These are phyloP conservation scores for Entamoeba nuttalli DNA, from an alignment of 208 protist genomes.

Conservation along the genomic window DNA sequence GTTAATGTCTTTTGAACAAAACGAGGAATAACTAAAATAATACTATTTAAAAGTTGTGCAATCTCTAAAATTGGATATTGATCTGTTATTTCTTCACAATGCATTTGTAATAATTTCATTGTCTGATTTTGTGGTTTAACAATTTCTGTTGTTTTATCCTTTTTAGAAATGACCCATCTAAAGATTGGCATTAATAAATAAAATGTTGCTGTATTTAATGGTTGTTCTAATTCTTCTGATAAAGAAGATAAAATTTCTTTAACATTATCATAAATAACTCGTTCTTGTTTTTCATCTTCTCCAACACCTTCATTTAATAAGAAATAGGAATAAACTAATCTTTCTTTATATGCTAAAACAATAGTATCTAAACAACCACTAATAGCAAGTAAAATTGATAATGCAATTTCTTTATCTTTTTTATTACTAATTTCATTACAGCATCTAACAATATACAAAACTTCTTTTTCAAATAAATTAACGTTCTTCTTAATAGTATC, in stretches of 20 bases:
- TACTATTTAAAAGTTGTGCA: not conserved
- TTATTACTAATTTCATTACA: not conserved
- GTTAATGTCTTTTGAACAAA: not conserved
- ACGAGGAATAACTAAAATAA: not conserved
- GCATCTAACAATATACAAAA: not conserved
- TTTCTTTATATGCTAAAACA: not conserved
- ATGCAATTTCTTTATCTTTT: not conserved
- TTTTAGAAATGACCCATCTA: not conserved
- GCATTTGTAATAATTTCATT: not conserved
- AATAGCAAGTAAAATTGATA: not conserved
- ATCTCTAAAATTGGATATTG: not conserved
- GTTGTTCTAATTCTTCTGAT: not conserved
- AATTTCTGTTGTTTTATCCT: not conserved
- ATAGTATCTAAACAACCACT: not conserved
- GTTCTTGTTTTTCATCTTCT: not conserved
- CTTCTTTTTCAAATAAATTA: not conserved
- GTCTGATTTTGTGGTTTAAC: not conserved
- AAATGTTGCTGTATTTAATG: not conserved
- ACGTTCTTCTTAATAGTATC: not conserved
- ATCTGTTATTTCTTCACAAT: not conserved
- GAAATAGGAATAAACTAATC: not conserved
- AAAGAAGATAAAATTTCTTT: not conserved
- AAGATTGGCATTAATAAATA: not conserved
- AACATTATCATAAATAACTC: not conserved
- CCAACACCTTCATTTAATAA: not conserved